Percentiles rank a stretch among this genome's conserved stretches.
phyloP scores from a whole-genome alignment of 768 basidiomycete genomes.

The Naematelia aurantialba region DNA sequence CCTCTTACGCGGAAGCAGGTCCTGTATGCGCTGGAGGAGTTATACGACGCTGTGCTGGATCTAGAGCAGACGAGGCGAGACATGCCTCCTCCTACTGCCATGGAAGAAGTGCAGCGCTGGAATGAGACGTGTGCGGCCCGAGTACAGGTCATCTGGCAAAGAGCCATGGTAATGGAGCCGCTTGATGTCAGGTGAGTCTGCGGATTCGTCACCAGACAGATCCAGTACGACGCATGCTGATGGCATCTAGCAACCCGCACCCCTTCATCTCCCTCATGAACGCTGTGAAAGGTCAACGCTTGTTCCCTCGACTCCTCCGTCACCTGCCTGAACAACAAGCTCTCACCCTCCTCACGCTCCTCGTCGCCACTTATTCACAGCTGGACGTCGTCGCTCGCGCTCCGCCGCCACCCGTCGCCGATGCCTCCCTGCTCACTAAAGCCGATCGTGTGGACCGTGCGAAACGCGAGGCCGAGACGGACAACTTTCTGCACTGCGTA shows the following conservation, averaged over 20 bases:
- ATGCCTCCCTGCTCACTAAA: constrained; percentile 55
- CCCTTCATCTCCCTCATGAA: constrained; percentile 90
- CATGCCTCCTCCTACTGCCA: constrained; percentile 57
- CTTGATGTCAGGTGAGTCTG: constrained; percentile 77
- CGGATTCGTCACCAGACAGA: background rate
- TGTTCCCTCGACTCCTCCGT: constrained; percentile 81
- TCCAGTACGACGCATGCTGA: constrained; percentile 5
- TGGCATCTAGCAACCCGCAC: constrained; percentile 71
- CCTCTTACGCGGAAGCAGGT: constrained; percentile 71
- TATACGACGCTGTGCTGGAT: constrained; percentile 79
- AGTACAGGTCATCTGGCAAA: constrained; percentile 73
- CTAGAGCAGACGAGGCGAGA: constrained; percentile 81
- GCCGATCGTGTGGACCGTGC: constrained; percentile 37
- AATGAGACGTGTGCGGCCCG: constrained; percentile 38
- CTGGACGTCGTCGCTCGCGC: constrained; percentile 84
- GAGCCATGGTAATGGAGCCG: constrained; percentile 78
- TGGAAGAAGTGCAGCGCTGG: constrained; percentile 39
- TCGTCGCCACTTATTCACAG: constrained; percentile 90
- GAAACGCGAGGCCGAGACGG: constrained; percentile 75
- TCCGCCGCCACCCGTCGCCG: constrained; percentile 58
- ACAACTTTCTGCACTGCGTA: constrained; percentile 78
- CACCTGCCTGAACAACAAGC: constrained; percentile 73
- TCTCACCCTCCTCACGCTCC: constrained; percentile 80
- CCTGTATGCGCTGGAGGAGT: constrained; percentile 70
- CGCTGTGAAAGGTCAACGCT: constrained; percentile 85